phyloP scores from a whole-genome alignment of 2,329 filamentous ascomycete genomes.

The Simplicillium aogashimaense region DNA sequence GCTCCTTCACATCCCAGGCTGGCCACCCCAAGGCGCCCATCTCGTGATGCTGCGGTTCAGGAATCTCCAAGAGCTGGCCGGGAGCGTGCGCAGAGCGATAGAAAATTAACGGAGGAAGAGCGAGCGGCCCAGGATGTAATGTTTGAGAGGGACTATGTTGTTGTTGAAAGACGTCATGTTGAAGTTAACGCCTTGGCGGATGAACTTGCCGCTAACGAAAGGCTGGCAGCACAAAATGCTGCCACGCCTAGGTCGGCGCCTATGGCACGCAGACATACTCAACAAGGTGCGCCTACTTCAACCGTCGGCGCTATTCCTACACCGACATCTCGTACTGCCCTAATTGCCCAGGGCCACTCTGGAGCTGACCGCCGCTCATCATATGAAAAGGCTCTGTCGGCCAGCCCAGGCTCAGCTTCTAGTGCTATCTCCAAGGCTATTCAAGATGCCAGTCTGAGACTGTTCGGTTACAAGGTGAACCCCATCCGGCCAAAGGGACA shows the following conservation, averaged over 20 bases:
- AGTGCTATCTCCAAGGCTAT: slow-evolving; percentile 93
- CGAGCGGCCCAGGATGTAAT: slow-evolving; percentile 76
- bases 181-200: slow-evolving; percentile 97
- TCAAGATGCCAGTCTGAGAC: slow-evolving; percentile 74
- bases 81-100: slow-evolving; percentile 15
- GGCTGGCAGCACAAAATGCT: slow-evolving; percentile 37
- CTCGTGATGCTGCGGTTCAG: background rate
- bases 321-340: slow-evolving; percentile 60
- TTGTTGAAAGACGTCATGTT: slow-evolving; percentile 89
- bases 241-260: slow-evolving; percentile 47
- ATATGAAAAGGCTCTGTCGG: slow-evolving; percentile 67
- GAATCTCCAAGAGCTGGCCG: background rate
- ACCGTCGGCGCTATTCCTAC: slow-evolving; percentile 59
- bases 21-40: slow-evolving; percentile 9
- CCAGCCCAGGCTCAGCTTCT: slow-evolving; percentile 61
- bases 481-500: slow-evolving; percentile 55
- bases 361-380: slow-evolving; percentile 70
- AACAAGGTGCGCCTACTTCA: slow-evolving; percentile 61
- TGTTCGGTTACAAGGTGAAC: slow-evolving; percentile 63
- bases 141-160: slow-evolving; percentile 87
- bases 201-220: slow-evolving; percentile 78
- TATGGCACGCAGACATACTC: slow-evolving; percentile 67
- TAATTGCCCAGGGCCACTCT: slow-evolving; percentile 59
- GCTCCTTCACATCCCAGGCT: slow-evolving; percentile 31
- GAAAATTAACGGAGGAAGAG: slow-evolving; percentile 48